phyloP scores from a whole-genome alignment of 345 rosid genomes.

The Euphorbia pulcherrima region DNA sequence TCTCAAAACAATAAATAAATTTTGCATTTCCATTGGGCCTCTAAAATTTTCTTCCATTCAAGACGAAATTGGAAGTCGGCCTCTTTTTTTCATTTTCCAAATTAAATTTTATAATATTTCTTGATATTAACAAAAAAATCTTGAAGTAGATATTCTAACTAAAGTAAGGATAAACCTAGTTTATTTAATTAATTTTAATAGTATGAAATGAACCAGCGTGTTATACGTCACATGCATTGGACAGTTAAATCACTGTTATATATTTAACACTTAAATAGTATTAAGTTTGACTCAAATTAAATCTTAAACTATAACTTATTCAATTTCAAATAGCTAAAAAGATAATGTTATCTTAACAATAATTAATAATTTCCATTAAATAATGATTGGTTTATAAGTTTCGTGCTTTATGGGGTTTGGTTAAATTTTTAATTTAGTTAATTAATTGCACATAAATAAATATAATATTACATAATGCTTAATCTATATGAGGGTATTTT shows the following conservation, averaged over 20 bases:
- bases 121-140: not conserved
- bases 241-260: too few relatives aligned
- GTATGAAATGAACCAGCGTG: slow-evolving; percentile 11
- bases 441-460: not conserved
- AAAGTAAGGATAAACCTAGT: not conserved
- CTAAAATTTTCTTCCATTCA: not conserved
- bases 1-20: not conserved
- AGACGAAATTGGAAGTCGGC: not conserved
- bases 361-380: not conserved
- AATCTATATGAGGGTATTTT: not conserved
- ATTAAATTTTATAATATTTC: not conserved
- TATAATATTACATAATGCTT: too few relatives aligned
- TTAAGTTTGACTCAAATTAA: too few relatives aligned
- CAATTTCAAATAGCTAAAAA: not conserved
- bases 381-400: slow-evolving; percentile 9
- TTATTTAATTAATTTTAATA: too few relatives aligned
- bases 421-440: not conserved
- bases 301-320: slow-evolving; percentile 10
- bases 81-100: slow-evolving; percentile 8
- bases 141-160: slow-evolving; percentile 11
- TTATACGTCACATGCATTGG: too few relatives aligned
- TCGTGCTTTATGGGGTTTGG: slow-evolving; percentile 24
- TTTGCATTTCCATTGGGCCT: slow-evolving; percentile 15
- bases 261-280: too few relatives aligned
- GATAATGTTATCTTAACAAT: slow-evolving; percentile 8